A percentile compares a stretch with the other conserved stretches of the same genome.
phyloP scores from a whole-genome alignment of 106 monocot species.

The Dendrobium catenatum region DNA sequence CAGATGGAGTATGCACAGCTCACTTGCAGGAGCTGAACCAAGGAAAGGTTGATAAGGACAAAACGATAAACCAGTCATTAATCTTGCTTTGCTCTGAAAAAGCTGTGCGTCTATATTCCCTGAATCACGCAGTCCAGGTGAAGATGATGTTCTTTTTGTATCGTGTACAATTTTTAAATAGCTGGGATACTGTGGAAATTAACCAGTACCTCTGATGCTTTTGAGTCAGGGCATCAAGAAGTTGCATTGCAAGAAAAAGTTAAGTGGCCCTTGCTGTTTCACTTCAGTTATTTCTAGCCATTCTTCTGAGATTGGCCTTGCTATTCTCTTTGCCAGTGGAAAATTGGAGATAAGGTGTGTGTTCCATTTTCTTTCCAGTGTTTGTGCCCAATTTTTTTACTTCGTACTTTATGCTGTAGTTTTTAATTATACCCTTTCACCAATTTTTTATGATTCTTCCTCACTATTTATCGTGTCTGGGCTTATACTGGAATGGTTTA shows the following conservation, averaged over 20 bases:
- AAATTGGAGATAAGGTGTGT: constrained; percentile 64
- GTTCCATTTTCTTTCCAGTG: constrained; percentile 2
- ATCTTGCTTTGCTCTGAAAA: constrained; percentile 72
- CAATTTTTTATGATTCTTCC: not conserved
- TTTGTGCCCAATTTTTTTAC: not conserved
- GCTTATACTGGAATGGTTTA: not conserved
- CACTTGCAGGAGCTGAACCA: constrained; percentile 9
- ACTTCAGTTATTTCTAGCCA: constrained; percentile 42
- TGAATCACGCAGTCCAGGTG: constrained; percentile 62
- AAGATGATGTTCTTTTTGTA: constrained; percentile 4
- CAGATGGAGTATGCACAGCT: constrained; percentile 16
- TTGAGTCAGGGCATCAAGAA: constrained; percentile 66
- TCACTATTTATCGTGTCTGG: not conserved
- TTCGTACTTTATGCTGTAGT: not conserved
- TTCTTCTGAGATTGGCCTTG: constrained; percentile 39
- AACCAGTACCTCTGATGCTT: not conserved
- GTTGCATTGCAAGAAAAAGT: constrained; percentile 48
- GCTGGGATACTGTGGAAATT: not conserved
- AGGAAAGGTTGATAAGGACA: constrained; percentile 14
- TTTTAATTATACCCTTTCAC: not conserved
- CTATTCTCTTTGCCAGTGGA: constrained; percentile 55
- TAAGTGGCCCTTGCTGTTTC: constrained; percentile 47
- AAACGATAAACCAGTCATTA: constrained; percentile 28
- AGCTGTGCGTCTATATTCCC: constrained; percentile 48
- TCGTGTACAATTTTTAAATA: not conserved